Base-by-base conservation (phyloP, 2,329 filamentous ascomycete genomes). In the Trichophyton simii region DNA sequence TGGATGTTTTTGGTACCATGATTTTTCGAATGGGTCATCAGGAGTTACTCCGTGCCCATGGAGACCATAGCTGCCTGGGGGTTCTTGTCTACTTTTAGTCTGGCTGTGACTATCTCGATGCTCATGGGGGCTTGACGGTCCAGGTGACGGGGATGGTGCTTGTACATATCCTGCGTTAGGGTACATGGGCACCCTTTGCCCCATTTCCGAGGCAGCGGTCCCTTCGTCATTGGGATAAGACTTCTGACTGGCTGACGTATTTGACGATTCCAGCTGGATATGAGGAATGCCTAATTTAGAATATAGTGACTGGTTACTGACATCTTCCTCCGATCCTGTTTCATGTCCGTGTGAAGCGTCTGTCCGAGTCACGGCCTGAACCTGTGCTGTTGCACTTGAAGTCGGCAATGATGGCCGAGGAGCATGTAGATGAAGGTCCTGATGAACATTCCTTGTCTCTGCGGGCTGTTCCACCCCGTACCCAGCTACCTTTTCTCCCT, bases 161-260 rank as follows among this genome's bases (percentile, higher is more conserved):
- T 99, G 94, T 8, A 97, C 94, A 72, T 97, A 92, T 64, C 94
- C 94, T 50, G 94, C 89, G 72, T 94, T 84, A 60, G 87, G 88
- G 71, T 94, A 87, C 89, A 99, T 94, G 58, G 94, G 94, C 44
- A 99, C 92, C 70, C 91, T 87, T 69, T 89, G 84, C 57, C 92
- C 92, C 67, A 96, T 94, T 71, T 95, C 89, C 1, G 91, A 91
- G 68, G 96, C 96, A 22, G 91, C 92, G 61, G 91, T 86, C 65
- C 94, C 88, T 54, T 92, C 88, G 18, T 87, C 87, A 46, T 76
- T 70, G 65, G 86, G 78, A 31, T 81, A 71, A 11, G 83, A 85
- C 52, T 74, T 75, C 6, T 82, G 82, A 60, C 82, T 81, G 18
- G 73, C 72, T 0, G 77, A 75, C 25, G 79, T 77, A 28, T 72